Percentiles rank a stretch among this genome's conserved stretches.
Conservation (phyloP, 2,329 filamentous ascomycete genomes). For the Fusarium dlaminii region DNA sequence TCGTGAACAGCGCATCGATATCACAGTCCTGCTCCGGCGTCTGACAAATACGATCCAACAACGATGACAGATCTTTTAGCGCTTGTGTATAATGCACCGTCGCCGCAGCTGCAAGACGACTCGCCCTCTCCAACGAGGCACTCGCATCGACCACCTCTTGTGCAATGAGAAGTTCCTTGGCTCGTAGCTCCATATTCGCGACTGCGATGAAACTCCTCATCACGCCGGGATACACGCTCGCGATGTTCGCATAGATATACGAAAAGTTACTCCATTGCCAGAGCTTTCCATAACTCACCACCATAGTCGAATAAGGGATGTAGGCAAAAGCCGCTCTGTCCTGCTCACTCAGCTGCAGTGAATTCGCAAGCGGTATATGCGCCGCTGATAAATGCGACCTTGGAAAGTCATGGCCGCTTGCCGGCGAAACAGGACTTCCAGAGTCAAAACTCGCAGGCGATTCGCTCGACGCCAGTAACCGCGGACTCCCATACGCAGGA, state of each 20-base stretch:
- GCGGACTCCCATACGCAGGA: not conserved
- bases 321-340: slow-evolving; percentile 29
- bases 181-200: slow-evolving; percentile 31
- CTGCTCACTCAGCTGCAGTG: slow-evolving; percentile 12
- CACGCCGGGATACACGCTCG: slow-evolving; percentile 31
- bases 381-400: not conserved
- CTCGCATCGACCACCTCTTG: not conserved
- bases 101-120: slow-evolving; percentile 3
- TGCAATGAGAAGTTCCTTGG: slow-evolving; percentile 13
- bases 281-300: slow-evolving; percentile 30
- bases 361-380: slow-evolving; percentile 29
- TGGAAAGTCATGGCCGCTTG: not conserved
- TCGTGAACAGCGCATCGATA: slow-evolving; percentile 31
- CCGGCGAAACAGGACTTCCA: not conserved
- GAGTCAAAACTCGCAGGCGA: not conserved
- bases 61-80: slow-evolving; percentile 31
- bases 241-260: slow-evolving; percentile 30
- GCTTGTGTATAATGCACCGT: slow-evolving; percentile 25
- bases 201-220: slow-evolving; percentile 39
- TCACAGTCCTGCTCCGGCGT: slow-evolving; percentile 5
- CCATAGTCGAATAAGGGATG: slow-evolving; percentile 28
- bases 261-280: slow-evolving; percentile 39
- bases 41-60: slow-evolving; percentile 24
- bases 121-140: not conserved
- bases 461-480: not conserved